Evolutionary conservation across 139 green algal species (phyloP).

Genomic region (Astrephomene gubernaculifera): DNA sequence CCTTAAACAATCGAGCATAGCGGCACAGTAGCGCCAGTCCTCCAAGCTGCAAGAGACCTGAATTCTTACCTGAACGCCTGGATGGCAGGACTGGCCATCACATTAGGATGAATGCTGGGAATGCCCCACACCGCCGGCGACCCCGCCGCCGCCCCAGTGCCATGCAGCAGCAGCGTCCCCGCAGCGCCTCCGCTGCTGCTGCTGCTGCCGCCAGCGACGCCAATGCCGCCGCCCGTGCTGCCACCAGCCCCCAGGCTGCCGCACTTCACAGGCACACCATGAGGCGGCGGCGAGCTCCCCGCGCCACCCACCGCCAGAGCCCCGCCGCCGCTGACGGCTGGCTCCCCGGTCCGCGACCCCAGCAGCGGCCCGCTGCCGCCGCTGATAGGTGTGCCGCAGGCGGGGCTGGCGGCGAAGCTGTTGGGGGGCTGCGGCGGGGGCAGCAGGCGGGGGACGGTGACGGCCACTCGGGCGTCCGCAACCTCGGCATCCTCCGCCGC

Average conservation of each 20-base stretch:
- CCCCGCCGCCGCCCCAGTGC: neutral
- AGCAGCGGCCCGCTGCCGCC: too few relatives aligned
- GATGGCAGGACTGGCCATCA: conserved; percentile 14
- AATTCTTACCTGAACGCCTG: conserved; percentile 28
- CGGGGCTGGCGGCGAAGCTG: conserved; percentile 23
- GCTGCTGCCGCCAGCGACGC: neutral
- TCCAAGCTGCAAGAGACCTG: too few relatives aligned
- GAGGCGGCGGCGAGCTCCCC: neutral
- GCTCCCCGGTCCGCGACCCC: too few relatives aligned
- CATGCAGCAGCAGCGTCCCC: neutral
- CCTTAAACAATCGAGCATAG: too few relatives aligned
- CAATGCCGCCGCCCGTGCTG: neutral
- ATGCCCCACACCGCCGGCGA: conserved; percentile 19
- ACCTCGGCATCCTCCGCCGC: conserved; percentile 6
- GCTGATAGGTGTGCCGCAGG: conserved; percentile 26
- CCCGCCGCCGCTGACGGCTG: neutral
- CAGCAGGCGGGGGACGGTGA: conserved; percentile 13
- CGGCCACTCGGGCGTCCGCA: conserved; percentile 1
- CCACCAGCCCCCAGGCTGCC: neutral
- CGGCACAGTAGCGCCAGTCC: too few relatives aligned
- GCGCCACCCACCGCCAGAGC: neutral
- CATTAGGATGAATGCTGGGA: conserved; percentile 23
- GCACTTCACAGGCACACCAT: too few relatives aligned
- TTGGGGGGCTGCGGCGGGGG: conserved; percentile 10
- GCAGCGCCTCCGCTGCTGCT: neutral